These are phyloP conservation scores for Torulaspora gathmanii DNA, from an alignment of 805 yeast genomes.

Conservation along the genomic window DNA sequence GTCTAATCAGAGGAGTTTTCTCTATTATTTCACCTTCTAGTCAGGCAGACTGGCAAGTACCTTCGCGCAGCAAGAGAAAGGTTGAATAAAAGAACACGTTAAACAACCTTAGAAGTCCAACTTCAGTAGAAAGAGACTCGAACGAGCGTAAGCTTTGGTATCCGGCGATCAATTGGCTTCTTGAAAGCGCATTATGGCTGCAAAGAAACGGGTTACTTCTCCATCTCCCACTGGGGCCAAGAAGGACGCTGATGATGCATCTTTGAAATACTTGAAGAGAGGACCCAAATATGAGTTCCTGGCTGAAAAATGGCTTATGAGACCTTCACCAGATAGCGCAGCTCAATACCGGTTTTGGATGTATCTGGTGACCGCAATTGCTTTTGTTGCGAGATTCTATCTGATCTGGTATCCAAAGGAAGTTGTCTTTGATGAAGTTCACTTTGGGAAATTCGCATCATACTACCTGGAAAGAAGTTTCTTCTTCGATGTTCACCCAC, in stretches of 20 bases:
- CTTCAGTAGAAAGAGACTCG: background rate
- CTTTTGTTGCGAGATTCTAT: conserved; percentile 63
- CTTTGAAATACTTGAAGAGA: conserved; percentile 26
- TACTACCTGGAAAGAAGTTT: conserved; percentile 85
- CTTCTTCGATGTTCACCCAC: conserved; percentile 97
- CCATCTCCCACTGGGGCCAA: background rate
- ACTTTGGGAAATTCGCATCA: conserved; percentile 80
- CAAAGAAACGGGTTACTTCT: conserved; percentile 7
- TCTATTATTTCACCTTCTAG: background rate
- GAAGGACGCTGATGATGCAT: conserved; percentile 25
- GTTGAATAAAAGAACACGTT: background rate
- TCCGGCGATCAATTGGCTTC: background rate
- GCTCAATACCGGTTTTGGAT: conserved; percentile 47
- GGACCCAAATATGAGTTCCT: conserved; percentile 8
- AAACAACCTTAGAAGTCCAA: background rate
- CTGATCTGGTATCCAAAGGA: conserved; percentile 60
- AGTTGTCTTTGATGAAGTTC: conserved; percentile 84
- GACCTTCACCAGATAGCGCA: conserved; percentile 28
- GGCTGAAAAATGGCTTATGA: conserved; percentile 30
- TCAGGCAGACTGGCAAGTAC: background rate
- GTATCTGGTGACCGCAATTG: conserved; percentile 55
- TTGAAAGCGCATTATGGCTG: conserved; percentile 2
- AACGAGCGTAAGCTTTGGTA: background rate
- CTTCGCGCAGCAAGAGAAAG: background rate
- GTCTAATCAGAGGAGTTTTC: background rate